Evolutionary conservation across 495 filamentous ascomycete species (phyloP), one percentile per base, ranked within the genome.

Genomic region (Aspergillus nidulans): DNA sequence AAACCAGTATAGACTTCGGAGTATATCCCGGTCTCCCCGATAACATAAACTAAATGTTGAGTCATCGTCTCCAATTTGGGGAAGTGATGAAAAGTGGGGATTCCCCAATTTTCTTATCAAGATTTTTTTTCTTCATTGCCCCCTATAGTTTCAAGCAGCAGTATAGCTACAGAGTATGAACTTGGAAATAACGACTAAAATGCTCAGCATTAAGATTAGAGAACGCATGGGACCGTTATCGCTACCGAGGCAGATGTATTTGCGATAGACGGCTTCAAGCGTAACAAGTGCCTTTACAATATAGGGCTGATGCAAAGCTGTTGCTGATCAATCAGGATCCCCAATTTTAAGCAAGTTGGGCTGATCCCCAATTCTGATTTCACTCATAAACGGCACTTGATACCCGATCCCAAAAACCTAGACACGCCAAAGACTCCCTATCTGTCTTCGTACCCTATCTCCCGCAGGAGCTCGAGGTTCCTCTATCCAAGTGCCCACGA

Each of bases 51-150:
- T 12, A 13, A 13, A 13, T 12, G 30, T 34, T 47, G 43, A 45
- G 43, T 45, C 43, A 45, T 26, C 15, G 30, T 47, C 44, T 47
- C 44, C 44, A 30, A 47, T 30, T 47, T 19, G 44, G 44, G 34
- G 44, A 47, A 47, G 44, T 34, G 44, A 26, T 25, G 25, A 12
- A 26, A 47, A 47, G 44, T 34, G 44, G 44, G 44, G 25, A 12
- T 19, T 32, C 26, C 26, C 44, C 44, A 18, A 47, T 15, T 47
- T 32, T 19, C 44, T 47, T 28, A 47, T 47, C 44, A 32, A 25
- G 44, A 47, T 47, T 47, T 47, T 47, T 20, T 19, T 44, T 23
- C n/a, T n/a, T n/a, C n/a, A n/a, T 25, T 4, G 10, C 39, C 41
- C 19, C 20, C 19, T 20, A n/a, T n/a, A n/a, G n/a, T n/a, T n/a